Evolutionary conservation across 495 filamentous ascomycete genomes (phyloP).

Genomic region (Xylaria intraflava): DNA sequence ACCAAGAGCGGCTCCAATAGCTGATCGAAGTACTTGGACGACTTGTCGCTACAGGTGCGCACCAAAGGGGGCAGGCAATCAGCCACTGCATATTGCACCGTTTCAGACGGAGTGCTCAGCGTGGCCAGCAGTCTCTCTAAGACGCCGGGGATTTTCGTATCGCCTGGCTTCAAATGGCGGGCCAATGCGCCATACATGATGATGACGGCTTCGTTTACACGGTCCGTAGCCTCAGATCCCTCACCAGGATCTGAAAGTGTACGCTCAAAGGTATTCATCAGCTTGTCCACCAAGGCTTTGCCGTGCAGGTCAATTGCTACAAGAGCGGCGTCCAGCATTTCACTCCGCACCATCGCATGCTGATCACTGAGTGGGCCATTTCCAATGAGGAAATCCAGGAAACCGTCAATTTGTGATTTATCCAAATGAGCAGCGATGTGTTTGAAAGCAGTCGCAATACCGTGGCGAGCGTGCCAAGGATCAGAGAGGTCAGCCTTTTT

Average conservation of each 20-base stretch:
- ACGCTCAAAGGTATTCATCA: constrained; percentile 86
- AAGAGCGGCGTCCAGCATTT: constrained; percentile 92
- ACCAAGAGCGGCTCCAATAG: constrained; percentile 72
- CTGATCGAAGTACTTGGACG: constrained; percentile 70
- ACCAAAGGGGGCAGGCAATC: constrained; percentile 88
- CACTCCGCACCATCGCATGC: constrained; percentile 64
- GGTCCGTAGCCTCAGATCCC: constrained; percentile 67
- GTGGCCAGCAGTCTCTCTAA: constrained; percentile 77
- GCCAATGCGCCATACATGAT: constrained; percentile 93
- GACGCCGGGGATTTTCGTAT: constrained; percentile 76
- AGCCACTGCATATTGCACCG: constrained; percentile 91
- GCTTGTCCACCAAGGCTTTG: constrained; percentile 69
- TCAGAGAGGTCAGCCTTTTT: constrained; percentile 76
- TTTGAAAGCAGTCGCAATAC: constrained; percentile 79
- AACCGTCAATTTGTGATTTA: constrained; percentile 60
- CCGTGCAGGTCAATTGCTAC: constrained; percentile 73
- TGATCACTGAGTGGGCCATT: constrained; percentile 75
- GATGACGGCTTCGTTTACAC: constrained; percentile 92
- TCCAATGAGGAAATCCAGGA: constrained; percentile 79
- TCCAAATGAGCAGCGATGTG: constrained; percentile 66
- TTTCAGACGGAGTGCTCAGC: constrained; percentile 90
- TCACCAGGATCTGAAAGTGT: constrained; percentile 77
- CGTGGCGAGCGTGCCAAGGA: constrained; percentile 84
- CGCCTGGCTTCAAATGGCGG: constrained; percentile 74
- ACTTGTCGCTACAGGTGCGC: constrained; percentile 66